Conservation (phyloP, 805 yeast genomes). For the Trichomonascus vanleenenianus region DNA sequence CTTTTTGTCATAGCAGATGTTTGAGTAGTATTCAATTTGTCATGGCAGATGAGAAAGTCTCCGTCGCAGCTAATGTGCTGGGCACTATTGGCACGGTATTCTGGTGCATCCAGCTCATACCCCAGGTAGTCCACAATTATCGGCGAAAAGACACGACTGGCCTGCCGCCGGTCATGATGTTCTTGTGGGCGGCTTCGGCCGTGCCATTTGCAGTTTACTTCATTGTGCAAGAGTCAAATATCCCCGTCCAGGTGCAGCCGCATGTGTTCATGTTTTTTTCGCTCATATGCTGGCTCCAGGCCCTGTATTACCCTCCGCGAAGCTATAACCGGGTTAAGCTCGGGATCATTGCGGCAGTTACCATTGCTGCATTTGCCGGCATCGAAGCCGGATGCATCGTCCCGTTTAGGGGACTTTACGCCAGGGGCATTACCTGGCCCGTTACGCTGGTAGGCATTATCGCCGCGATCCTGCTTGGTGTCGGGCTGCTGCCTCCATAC, state of each 20-base stretch:
- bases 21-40: neutral
- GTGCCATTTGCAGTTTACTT: slow-evolving; percentile 86
- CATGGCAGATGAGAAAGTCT: slow-evolving; percentile 10
- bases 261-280: slow-evolving; percentile 71
- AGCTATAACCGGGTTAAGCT: slow-evolving; percentile 30
- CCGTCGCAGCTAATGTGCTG: slow-evolving; percentile 58
- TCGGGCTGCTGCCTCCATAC: slow-evolving; percentile 85
- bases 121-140: slow-evolving; percentile 74
- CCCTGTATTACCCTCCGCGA: slow-evolving; percentile 68
- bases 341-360: slow-evolving; percentile 28
- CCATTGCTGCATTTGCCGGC: slow-evolving; percentile 44
- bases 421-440: slow-evolving; percentile 62
- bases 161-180: slow-evolving; percentile 80
- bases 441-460: slow-evolving; percentile 68
- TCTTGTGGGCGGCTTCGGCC: slow-evolving; percentile 74
- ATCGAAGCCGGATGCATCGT: slow-evolving; percentile 64
- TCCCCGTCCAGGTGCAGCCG: slow-evolving; percentile 83
- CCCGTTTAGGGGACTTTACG: slow-evolving; percentile 52
- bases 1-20: neutral
- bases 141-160: slow-evolving; percentile 76
- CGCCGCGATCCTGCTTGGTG: slow-evolving; percentile 66
- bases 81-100: slow-evolving; percentile 86
- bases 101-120: slow-evolving; percentile 89
- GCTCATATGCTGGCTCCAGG: slow-evolving; percentile 58
- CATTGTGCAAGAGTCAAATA: slow-evolving; percentile 56